A percentile compares a stretch with the other conserved stretches of the same genome.
phyloP scores from a whole-genome alignment of 305 asterid genomes.

The Ajuga reptans region DNA sequence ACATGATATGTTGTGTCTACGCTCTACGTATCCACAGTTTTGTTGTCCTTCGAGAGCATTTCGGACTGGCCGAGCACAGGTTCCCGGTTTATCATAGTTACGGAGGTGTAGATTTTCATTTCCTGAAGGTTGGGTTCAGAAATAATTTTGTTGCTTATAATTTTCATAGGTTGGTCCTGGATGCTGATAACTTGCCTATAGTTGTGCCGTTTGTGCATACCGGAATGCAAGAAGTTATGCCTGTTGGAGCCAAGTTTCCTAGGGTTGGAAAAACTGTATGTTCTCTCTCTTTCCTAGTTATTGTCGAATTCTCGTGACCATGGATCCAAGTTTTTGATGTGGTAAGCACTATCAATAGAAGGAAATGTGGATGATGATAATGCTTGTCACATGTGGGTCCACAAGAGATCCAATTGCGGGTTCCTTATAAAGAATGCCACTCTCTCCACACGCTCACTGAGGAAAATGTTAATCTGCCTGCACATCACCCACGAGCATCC shows the following conservation, averaged over 20 bases:
- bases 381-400: too few species aligned
- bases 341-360: neutral
- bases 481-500: neutral
- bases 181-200: conserved; percentile 68
- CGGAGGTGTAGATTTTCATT: neutral
- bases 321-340: neutral
- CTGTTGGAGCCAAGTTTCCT: conserved; percentile 85
- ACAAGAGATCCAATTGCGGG: too few species aligned
- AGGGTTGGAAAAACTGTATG: conserved; percentile 80
- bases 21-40: neutral
- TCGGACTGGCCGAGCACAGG: too few species aligned
- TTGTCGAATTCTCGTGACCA: neutral
- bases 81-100: neutral
- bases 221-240: conserved; percentile 94
- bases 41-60: too few species aligned
- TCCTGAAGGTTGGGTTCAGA: too few species aligned
- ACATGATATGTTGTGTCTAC: neutral
- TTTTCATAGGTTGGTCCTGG: conserved; percentile 64
- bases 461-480: too few species aligned
- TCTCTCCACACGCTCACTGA: too few species aligned
- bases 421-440: too few species aligned
- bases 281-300: neutral
- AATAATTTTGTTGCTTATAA: neutral
- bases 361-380: too few species aligned
- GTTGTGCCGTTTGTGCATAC: conserved; percentile 91